Percentiles rank a stretch among this genome's conserved stretches.
Evolutionary conservation across 352 stramenopile species (phyloP).

Genomic region (Globisporangium yorkense): DNA sequence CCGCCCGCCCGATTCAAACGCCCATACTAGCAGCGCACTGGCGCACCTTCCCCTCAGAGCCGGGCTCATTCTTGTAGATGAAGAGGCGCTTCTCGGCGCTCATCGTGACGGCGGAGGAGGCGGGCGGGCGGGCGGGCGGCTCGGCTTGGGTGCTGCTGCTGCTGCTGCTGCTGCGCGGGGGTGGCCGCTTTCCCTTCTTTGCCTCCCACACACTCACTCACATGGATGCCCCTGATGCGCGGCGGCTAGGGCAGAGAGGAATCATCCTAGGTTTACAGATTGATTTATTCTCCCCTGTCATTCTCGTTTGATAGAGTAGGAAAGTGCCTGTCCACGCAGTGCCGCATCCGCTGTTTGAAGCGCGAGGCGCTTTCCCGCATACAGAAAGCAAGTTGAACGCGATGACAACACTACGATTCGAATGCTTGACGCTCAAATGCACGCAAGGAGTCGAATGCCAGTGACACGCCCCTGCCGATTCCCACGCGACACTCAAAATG

Average conservation of each 20-base stretch:
- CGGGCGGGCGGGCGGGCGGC: background rate
- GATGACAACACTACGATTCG: background rate
- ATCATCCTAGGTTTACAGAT: background rate
- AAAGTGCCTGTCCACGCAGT: background rate
- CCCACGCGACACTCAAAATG: background rate
- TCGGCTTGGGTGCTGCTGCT: background rate
- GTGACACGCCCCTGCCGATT: background rate
- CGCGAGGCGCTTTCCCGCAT: background rate
- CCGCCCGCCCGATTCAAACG: background rate
- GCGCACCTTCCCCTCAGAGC: conserved; percentile 70
- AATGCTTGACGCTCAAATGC: background rate
- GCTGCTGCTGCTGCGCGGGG: background rate
- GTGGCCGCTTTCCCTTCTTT: conserved; percentile 2
- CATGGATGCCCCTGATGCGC: background rate
- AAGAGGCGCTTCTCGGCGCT: conserved; percentile 78
- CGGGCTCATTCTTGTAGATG: conserved; percentile 84
- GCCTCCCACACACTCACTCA: background rate
- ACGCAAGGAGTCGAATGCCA: background rate
- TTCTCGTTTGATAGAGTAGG: background rate
- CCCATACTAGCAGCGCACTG: background rate
- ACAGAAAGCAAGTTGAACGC: background rate
- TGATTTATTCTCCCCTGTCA: background rate
- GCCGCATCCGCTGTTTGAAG: background rate
- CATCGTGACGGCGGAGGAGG: conserved; percentile 23
- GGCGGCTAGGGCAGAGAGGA: background rate